These are phyloP conservation scores for Syzygium syzygioides DNA, from an alignment of 441 rosid species.

Conservation along the genomic window DNA sequence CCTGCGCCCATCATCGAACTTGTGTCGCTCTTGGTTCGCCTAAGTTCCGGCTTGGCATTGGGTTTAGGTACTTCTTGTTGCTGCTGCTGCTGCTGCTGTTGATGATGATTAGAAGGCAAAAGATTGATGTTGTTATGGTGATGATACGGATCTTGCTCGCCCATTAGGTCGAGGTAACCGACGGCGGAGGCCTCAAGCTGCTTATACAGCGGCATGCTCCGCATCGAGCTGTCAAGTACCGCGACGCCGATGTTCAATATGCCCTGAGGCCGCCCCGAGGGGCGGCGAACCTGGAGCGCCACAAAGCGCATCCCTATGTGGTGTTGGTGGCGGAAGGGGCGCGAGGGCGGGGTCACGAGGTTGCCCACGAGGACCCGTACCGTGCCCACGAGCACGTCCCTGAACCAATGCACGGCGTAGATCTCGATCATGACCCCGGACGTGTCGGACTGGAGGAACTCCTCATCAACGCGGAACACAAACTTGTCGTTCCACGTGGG, in stretches of 20 bases:
- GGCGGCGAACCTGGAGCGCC: constrained; percentile 12
- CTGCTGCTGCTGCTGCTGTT: not conserved
- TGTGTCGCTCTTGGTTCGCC: constrained; percentile 10
- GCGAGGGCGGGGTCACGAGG: not conserved
- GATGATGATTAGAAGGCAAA: not conserved
- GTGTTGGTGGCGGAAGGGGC: not conserved
- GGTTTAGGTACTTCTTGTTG: not conserved
- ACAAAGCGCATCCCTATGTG: constrained; percentile 8
- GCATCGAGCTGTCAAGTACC: constrained; percentile 10
- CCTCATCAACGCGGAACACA: constrained; percentile 11
- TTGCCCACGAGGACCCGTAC: constrained; percentile 4
- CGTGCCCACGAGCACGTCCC: constrained; percentile 9
- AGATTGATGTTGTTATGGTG: not conserved
- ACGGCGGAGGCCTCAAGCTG: constrained; percentile 3
- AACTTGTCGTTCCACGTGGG: constrained; percentile 19
- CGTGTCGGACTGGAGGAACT: constrained; percentile 10
- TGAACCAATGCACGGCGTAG: constrained; percentile 11
- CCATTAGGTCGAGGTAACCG: constrained; percentile 1
- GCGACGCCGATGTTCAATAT: constrained; percentile 9
- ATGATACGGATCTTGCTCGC: not conserved
- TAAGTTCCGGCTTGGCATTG: not conserved
- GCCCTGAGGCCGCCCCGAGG: constrained; percentile 14
- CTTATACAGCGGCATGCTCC: constrained; percentile 12
- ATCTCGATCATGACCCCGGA: constrained; percentile 14
- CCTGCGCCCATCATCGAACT: constrained; percentile 1